Conservation (phyloP, 2,329 filamentous ascomycete species). For the Xylaria polymorpha region DNA sequence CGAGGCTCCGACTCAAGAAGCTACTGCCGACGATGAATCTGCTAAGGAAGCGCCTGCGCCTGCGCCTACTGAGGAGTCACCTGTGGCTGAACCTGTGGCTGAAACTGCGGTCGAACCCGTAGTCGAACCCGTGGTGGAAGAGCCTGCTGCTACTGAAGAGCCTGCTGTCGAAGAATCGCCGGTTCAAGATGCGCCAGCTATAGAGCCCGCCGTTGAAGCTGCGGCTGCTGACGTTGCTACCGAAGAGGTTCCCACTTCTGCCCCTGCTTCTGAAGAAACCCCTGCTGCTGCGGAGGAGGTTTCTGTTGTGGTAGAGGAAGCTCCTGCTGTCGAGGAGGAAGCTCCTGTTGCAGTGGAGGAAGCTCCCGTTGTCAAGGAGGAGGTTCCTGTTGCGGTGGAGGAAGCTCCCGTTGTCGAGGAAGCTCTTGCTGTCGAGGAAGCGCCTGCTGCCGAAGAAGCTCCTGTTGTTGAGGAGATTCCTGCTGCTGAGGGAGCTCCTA, state of each 20-base stretch:
- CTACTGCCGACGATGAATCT: constrained; percentile 32
- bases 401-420: too few species aligned
- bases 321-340: constrained; percentile 21
- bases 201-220: constrained; percentile 12
- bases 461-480: neutral
- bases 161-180: constrained; percentile 4
- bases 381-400: too few species aligned
- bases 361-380: too few species aligned
- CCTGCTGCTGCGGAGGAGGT: neutral
- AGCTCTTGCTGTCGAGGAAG: neutral
- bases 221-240: neutral
- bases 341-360: neutral
- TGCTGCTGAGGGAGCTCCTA: neutral
- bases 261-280: constrained; percentile 7
- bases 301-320: neutral
- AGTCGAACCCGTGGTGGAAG: constrained; percentile 8
- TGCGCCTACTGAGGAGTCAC: constrained; percentile 4
- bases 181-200: constrained; percentile 20
- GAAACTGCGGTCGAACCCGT: too few species aligned
- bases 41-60: constrained; percentile 22
- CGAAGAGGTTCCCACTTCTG: neutral
- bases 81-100: constrained; percentile 9
- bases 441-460: neutral
- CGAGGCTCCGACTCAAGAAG: constrained; percentile 25
- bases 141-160: constrained; percentile 10